Evolutionary conservation across 163 green algal species (phyloP), one percentile per base, ranked within the genome.

Genomic region (Chloromonas sp.): DNA sequence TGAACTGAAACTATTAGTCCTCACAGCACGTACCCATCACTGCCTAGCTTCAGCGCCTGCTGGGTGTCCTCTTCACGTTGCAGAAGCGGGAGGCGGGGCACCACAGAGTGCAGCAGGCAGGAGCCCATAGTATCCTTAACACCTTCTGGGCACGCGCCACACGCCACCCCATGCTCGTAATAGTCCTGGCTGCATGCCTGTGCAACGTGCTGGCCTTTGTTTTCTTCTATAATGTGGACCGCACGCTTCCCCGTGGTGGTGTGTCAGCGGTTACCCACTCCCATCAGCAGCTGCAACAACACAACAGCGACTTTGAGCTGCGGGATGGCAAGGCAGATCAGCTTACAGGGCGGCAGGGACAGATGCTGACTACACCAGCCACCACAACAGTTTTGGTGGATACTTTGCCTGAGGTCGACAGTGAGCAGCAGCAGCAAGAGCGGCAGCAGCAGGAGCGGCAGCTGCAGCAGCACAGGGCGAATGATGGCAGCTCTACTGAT

Each of bases 141-240:
- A 36, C 36, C 36, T 36, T 36, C 36, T 36, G 36, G 36, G 36
- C 36, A 36, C 36, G 36, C 36, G 36, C 36, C 36, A 36, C 36
- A 36, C 36, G 36, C 36, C 36, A n/a, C 2, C 77, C 77, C 15
- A n/a, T 81, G 77, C 61, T 81, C 77, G 11, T 81, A 3, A 81
- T 81, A 36, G 57, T 57, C 36, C n/a, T 81, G 77, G 77, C 77
- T 3, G 57, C 61, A 2, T 14, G n/a, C 77, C 36, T 60, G 2
- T 81, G 77, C 77, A 81, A 81, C 77, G 61, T 81, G 36, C 77
- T 81, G 2, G 77, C 77, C 14, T 81, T 60, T 57, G 77, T 57
- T 57, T 81, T 81, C 77, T 81, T 81, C 77, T 81, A 60, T 57
- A 81, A 81, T 8, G n/a, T 81, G n/a, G 77, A 81, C 77, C n/a